phyloP scores from a whole-genome alignment of 2,329 filamentous ascomycete species.

The Penicillium sp. region DNA sequence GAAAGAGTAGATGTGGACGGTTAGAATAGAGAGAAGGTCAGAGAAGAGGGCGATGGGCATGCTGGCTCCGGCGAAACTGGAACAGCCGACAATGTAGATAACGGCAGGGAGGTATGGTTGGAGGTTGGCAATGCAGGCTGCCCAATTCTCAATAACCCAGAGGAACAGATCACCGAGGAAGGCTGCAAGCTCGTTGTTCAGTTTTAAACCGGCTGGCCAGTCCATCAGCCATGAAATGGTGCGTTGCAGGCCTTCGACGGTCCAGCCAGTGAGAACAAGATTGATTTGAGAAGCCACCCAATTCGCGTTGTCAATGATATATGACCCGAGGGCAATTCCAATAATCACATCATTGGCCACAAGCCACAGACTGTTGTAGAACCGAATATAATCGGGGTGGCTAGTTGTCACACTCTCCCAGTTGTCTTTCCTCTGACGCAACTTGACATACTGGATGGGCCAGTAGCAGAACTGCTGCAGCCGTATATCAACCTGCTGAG shows the following conservation, averaged over 20 bases:
- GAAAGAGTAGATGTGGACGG: conserved; percentile 95
- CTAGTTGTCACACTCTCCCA: conserved; percentile 95
- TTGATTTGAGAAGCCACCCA: conserved; percentile 80
- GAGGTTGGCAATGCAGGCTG: conserved; percentile 73
- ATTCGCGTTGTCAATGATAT: conserved; percentile 89
- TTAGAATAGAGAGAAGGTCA: conserved; percentile 84
- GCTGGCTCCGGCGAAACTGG: conserved; percentile 90
- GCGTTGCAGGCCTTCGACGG: conserved; percentile 77
- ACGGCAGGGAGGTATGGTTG: conserved; percentile 77
- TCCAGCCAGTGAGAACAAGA: conserved; percentile 70
- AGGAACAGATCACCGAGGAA: conserved; percentile 94
- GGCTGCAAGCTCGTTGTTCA: conserved; percentile 88
- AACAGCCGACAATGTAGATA: conserved; percentile 89
- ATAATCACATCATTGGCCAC: conserved; percentile 99
- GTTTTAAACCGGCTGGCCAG: conserved; percentile 88
- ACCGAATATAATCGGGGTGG: conserved; percentile 96
- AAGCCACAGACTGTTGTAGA: conserved; percentile 98
- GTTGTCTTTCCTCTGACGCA: conserved; percentile 82
- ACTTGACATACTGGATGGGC: conserved; percentile 91
- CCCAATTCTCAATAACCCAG: conserved; percentile 99
- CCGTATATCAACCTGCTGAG: conserved; percentile 94
- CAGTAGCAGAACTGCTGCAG: conserved; percentile 98
- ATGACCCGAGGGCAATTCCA: conserved; percentile 90
- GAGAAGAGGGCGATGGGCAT: conserved; percentile 96
- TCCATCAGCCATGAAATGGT: conserved; percentile 96